These are phyloP conservation scores for Tulasnella sp. DNA, from an alignment of 768 basidiomycete genomes.

Conservation along the genomic window DNA sequence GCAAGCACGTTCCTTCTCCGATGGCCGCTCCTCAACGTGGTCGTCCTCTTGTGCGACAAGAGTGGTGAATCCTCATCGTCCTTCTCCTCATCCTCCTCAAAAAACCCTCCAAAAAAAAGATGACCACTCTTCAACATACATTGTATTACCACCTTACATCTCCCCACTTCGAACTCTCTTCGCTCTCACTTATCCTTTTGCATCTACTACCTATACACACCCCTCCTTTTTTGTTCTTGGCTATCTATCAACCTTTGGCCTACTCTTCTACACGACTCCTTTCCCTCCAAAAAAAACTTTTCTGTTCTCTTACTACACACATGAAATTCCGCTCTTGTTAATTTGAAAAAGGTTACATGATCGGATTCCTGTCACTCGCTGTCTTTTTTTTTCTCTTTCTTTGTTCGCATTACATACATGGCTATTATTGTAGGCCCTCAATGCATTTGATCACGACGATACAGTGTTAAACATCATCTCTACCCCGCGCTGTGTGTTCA, in stretches of 20 bases:
- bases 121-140: not conserved
- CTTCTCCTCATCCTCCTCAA: not conserved
- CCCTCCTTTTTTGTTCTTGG: not conserved
- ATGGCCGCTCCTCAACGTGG: not conserved
- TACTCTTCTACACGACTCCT: not conserved
- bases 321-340: not conserved
- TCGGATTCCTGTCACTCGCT: not conserved
- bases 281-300: not conserved
- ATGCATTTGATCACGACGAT: not conserved
- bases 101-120: not conserved
- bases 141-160: not conserved
- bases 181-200: not conserved
- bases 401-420: not conserved
- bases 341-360: not conserved
- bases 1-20: not conserved
- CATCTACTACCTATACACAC: not conserved
- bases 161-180: not conserved
- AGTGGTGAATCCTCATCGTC: not conserved
- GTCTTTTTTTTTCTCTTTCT: slow-evolving; percentile 1
- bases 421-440: not conserved
- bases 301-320: not conserved
- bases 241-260: not conserved
- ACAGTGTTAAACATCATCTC: too few relatives aligned
- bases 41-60: slow-evolving; percentile 7
- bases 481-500: too few relatives aligned